Evolutionary conservation across 1,284 basidiomycete genomes (phyloP), one percentile per base, ranked within the genome.

Genomic region (Ustilago xerochloae): DNA sequence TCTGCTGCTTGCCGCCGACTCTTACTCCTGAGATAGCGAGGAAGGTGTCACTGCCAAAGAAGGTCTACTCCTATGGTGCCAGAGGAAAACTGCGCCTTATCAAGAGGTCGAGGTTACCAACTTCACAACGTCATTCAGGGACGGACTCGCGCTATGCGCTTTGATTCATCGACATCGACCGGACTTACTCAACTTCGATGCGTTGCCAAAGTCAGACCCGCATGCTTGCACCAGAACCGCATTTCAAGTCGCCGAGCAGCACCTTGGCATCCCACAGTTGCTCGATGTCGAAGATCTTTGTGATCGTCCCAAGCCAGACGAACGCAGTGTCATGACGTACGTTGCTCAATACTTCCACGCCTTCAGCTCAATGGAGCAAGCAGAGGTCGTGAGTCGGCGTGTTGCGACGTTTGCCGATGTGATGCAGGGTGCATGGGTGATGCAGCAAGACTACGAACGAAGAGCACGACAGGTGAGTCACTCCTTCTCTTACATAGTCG

Each of bases 341-440:
- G 90, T 95, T 55, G 96, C 96, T 35, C 94, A 94, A 81, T 98
- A 89, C 86, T 99, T 99, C 87, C 96, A 99, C 84, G 96, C 96
- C 0, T 99, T 99, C 85, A 96, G 94, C 0, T 91, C 93, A 1
- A 95, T 97, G 91, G 93, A 98, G 80, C 94, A 97, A 85, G 92
- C 93, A 6, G 94, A 97, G 83, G 97, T 93, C 0, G 94, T 94
- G 18, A 93, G 93, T 2, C 89, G 95, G 47, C 89, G 96, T 15
- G 92, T 99, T 0, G 93, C 94, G 82, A 96, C 96, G 82, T 98
- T 98, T 81, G 94, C 93, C 1, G 93, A 97, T 75, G 89, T 97
- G 65, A 94, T 97, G 91, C 92, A 93, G 55, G 83, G 85, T 39
- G 82, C 87, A 22, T 86, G 85, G 86, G 82, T 90, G 16, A 92